phyloP scores from a whole-genome alignment of 208 protist species.

The Leishmania martiniquensis region DNA sequence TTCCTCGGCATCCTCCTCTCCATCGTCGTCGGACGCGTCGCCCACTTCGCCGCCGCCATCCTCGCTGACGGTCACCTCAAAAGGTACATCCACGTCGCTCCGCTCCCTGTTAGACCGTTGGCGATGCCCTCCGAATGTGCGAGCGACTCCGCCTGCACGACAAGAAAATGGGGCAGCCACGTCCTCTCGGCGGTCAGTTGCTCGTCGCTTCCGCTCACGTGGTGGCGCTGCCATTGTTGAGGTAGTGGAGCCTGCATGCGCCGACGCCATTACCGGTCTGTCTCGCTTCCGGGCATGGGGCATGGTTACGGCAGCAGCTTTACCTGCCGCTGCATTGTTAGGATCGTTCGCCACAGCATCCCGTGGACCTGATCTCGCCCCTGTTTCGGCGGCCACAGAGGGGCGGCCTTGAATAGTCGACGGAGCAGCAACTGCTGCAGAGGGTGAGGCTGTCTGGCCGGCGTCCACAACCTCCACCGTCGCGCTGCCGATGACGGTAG shows the following conservation, averaged over 20 bases:
- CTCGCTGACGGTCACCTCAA: too few species aligned
- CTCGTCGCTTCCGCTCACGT: background rate
- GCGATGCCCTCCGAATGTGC: background rate
- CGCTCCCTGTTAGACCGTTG: background rate
- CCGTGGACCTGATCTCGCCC: background rate
- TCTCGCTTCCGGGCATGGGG: background rate
- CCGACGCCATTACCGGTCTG: background rate
- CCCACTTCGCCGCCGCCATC: background rate
- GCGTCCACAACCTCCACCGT: background rate
- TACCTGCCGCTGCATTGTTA: background rate
- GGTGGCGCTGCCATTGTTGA: background rate
- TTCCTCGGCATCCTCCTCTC: conserved; percentile 24
- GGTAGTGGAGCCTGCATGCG: background rate
- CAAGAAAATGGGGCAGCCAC: background rate
- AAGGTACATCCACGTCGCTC: background rate
- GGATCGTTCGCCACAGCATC: background rate
- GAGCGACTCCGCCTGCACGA: background rate
- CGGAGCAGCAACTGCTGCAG: background rate
- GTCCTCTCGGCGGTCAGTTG: background rate
- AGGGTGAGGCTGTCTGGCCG: background rate
- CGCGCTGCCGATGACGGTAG: background rate
- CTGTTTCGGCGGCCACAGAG: background rate
- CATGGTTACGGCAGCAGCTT: background rate
- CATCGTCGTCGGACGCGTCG: conserved; percentile 5
- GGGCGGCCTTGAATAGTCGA: background rate